Evolutionary conservation across 1,284 basidiomycete genomes (phyloP).

Genomic region (Fistulinella cinereoalba): DNA sequence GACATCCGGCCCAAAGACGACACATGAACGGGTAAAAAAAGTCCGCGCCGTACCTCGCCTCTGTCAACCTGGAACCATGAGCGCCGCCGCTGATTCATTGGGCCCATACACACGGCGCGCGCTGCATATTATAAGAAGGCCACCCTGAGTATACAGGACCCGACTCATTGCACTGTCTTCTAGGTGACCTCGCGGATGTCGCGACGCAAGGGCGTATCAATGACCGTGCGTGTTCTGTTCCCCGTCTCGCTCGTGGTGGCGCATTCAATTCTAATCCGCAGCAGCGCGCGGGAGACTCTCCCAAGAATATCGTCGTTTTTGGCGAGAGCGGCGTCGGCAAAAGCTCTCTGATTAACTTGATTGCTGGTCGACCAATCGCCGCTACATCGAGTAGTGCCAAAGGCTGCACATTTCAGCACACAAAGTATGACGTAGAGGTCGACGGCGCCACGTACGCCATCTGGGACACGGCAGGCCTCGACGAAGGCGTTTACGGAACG

Average conservation of each 20-base stretch:
- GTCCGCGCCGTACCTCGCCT: neutral
- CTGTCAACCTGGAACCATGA: slow-evolving; percentile 2
- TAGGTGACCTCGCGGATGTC: slow-evolving; percentile 20
- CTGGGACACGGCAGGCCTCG: slow-evolving; percentile 32
- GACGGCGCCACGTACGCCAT: slow-evolving; percentile 20
- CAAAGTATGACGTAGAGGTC: slow-evolving; percentile 28
- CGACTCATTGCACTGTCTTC: slow-evolving; percentile 10
- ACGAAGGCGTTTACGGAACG: slow-evolving; percentile 28
- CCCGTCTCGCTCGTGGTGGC: too few relatives aligned
- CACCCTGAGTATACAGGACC: slow-evolving; percentile 4
- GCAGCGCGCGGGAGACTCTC: slow-evolving; percentile 3
- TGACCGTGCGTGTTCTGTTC: too few relatives aligned
- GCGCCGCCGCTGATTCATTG: slow-evolving; percentile 22
- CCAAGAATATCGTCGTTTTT: slow-evolving; percentile 29
- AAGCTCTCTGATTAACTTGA: slow-evolving; percentile 32
- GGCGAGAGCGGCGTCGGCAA: slow-evolving; percentile 31
- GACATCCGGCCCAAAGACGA: too few relatives aligned
- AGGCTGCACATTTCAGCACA: slow-evolving; percentile 31
- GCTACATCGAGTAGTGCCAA: slow-evolving; percentile 25
- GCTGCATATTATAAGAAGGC: slow-evolving; percentile 25
- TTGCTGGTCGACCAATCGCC: slow-evolving; percentile 33
- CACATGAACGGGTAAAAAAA: too few relatives aligned
- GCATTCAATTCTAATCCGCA: neutral
- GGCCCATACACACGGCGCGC: slow-evolving; percentile 6
- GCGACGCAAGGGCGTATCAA: neutral